These are phyloP conservation scores for Pestalotiopsis sp. DNA, from an alignment of 2,329 filamentous ascomycete species.

Conservation along the genomic window DNA sequence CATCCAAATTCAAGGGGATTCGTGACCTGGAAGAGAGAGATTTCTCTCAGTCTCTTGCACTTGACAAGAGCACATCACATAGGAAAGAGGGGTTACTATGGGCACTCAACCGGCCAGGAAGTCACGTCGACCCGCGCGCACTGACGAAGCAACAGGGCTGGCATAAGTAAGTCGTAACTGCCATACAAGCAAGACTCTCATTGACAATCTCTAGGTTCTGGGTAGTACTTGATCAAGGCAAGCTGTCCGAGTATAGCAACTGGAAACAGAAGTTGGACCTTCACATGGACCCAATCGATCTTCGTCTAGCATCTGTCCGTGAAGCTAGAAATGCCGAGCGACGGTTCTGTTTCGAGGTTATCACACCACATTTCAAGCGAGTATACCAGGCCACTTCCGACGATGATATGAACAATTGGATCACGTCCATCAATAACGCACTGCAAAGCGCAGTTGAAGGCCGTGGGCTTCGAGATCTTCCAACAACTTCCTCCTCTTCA, in stretches of 20 bases:
- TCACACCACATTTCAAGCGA: conserved; percentile 92
- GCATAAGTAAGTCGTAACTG: conserved; percentile 78
- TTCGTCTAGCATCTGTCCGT: conserved; percentile 94
- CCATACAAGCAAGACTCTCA: too few species aligned
- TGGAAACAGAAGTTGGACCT: conserved; percentile 98
- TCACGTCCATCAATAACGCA: conserved; percentile 93
- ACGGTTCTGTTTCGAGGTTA: conserved; percentile 97
- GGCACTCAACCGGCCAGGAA: conserved; percentile 90
- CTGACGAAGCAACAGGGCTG: conserved; percentile 97
- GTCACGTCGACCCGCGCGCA: conserved; percentile 92
- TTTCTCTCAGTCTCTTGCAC: conserved; percentile 49
- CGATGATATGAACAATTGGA: conserved; percentile 98
- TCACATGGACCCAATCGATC: conserved; percentile 96
- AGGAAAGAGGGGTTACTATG: conserved; percentile 93
- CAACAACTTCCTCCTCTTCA: conserved; percentile 38
- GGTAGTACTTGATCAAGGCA: conserved; percentile 97
- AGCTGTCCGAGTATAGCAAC: conserved; percentile 96
- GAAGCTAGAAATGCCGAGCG: conserved; percentile 94
- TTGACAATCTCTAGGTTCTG: conserved; percentile 70
- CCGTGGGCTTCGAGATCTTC: conserved; percentile 61
- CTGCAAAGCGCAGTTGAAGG: conserved; percentile 94
- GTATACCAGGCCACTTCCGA: conserved; percentile 98
- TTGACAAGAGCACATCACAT: conserved; percentile 66
- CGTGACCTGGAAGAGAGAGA: conserved; percentile 89
- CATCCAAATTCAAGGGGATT: conserved; percentile 81